Evolutionary conservation across 129 eudicot genomes (phyloP).

Genomic region (Saposhnikovia divaricata): DNA sequence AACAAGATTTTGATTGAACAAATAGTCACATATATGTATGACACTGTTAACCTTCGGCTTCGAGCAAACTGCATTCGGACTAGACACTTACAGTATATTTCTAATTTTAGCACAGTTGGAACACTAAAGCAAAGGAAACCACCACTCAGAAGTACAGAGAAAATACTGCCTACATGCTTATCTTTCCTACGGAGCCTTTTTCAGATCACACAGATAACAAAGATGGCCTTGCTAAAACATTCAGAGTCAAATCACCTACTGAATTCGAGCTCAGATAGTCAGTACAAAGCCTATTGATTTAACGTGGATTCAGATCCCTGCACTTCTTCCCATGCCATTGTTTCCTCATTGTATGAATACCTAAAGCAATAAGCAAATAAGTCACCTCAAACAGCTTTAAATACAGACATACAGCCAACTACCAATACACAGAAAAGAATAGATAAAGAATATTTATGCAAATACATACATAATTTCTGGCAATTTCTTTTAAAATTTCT

Average conservation of each 20-base stretch:
- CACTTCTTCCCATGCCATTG: slow-evolving; percentile 1
- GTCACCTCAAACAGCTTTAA: slow-evolving; percentile 18
- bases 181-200: not conserved
- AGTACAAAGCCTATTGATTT: not conserved
- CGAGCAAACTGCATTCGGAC: not conserved
- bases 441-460: not conserved
- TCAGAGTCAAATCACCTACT: not conserved
- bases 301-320: not conserved
- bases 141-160: not conserved
- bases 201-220: not conserved
- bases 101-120: not conserved
- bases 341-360: slow-evolving; percentile 5
- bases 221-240: not conserved
- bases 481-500: not conserved
- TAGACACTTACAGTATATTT: not conserved
- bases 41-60: not conserved
- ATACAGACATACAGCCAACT: not conserved
- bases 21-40: not conserved
- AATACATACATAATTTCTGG: not conserved
- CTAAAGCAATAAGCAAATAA: not conserved
- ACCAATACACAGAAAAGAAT: not conserved
- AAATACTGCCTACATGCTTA: not conserved
- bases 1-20: not conserved
- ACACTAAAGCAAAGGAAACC: not conserved
- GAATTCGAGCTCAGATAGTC: not conserved